Base-by-base conservation (phyloP, 2,329 filamentous ascomycete genomes). In the Exophiala spinifera region DNA sequence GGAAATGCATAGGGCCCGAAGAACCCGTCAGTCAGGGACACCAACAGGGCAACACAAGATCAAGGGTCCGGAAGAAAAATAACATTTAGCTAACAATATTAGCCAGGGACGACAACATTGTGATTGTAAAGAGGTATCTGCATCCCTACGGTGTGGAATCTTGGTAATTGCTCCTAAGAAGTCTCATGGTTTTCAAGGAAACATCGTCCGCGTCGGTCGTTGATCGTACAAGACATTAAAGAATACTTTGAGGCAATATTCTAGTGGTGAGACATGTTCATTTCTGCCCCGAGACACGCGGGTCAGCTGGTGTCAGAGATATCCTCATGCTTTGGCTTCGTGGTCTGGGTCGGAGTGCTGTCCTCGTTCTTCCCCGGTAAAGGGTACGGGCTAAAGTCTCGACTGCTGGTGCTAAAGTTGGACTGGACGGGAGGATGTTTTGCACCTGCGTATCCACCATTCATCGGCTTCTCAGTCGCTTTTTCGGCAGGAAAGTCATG, bases 361-460 rank as follows among this genome's bases (percentile, higher is more conserved):
- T 60, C 57, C 3, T 60, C 57, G 20, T 34, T 25, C 31, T 56
- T 60, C 13, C 46, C 43, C 31, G 55, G 47, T 14, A 57, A 34
- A 13, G 57, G 57, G 47, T 57, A 55, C 1, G 59, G 61, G 48
- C 61, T 61, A 31, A 79, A 68, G 56, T 80, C 77, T 59, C 74
- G 76, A 55, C 74, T 75, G 63, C 75, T 78, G 1, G 76, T 79
- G 19, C 75, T 78, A 61, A 79, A 79, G 19, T 72, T 78, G 25
- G 75, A 76, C 57, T 78, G 74, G 46, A 79, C 70, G 1, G 77
- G 74, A 21, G 75, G 68, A 46, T 71, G 69, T 49, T 72, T 70
- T 47, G 69, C 67, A 4, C 49, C 44, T 21, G 46, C 28, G 19
- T 37, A 37, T 2, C 47, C 48, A 20, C 55, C 59, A 46, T 56